Evolutionary conservation across 345 rosid genomes (phyloP).

Genomic region (Eucalyptus sideroxylon): DNA sequence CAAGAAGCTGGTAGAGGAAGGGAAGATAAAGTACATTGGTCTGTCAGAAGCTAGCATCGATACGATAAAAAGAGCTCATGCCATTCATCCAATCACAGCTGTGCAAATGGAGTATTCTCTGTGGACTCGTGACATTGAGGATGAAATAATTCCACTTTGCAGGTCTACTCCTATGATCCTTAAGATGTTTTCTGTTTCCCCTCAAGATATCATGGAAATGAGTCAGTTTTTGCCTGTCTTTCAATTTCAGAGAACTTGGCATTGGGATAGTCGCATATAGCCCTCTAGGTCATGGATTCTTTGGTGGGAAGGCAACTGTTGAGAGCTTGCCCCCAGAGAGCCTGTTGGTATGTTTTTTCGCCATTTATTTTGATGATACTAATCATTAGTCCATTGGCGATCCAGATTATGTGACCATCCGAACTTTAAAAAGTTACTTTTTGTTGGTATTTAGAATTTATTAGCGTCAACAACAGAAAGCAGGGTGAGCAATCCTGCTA

Average conservation of each 20-base stretch:
- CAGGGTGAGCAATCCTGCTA: neutral
- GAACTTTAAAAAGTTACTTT: neutral
- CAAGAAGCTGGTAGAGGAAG: conserved; percentile 50
- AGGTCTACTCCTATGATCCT: conserved; percentile 4
- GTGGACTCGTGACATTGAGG: conserved; percentile 57
- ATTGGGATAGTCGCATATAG: conserved; percentile 50
- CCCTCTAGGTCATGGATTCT: conserved; percentile 52
- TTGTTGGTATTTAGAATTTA: neutral
- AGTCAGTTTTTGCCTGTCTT: neutral
- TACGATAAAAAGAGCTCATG: conserved; percentile 50
- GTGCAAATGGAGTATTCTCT: conserved; percentile 63
- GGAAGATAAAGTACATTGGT: conserved; percentile 40
- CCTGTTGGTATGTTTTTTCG: conserved; percentile 4
- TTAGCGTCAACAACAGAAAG: neutral
- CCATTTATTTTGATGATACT: neutral
- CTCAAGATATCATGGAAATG: neutral
- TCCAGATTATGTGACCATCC: neutral
- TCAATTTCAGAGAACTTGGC: conserved; percentile 34
- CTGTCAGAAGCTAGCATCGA: conserved; percentile 49
- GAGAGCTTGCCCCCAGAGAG: conserved; percentile 24
- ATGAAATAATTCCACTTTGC: conserved; percentile 40
- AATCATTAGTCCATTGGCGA: neutral
- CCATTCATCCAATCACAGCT: conserved; percentile 53
- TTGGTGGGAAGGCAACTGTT: conserved; percentile 32
- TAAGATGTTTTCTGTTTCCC: neutral